Percentiles rank a stretch among this genome's conserved stretches.
Evolutionary conservation across 1,284 basidiomycete genomes (phyloP).

Genomic region (Marasmius sp.): DNA sequence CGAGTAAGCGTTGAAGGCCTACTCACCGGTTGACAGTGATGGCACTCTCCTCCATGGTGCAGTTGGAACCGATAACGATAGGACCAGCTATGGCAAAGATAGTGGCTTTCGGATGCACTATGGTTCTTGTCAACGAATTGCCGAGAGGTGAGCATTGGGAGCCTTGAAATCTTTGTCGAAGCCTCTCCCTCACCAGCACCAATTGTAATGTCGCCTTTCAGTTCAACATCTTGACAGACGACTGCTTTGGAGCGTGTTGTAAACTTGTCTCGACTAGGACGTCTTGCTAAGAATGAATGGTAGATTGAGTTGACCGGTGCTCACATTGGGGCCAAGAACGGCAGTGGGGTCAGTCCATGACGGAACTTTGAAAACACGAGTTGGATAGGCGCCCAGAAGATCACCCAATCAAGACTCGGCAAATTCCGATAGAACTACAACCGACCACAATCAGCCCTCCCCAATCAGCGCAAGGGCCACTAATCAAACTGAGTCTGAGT

Average conservation of each 20-base stretch:
- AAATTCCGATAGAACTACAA: background rate
- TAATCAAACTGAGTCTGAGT: no score
- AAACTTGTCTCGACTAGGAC: slow-evolving; percentile 68
- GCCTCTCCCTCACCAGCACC: slow-evolving; percentile 56
- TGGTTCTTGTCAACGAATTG: slow-evolving; percentile 52
- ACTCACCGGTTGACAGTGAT: slow-evolving; percentile 82
- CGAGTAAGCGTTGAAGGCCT: background rate
- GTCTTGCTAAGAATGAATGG: background rate
- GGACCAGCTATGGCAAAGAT: slow-evolving; percentile 87
- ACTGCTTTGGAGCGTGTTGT: slow-evolving; percentile 81
- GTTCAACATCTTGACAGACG: slow-evolving; percentile 85
- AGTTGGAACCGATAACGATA: slow-evolving; percentile 84
- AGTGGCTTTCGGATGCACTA: slow-evolving; percentile 93
- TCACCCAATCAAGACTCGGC: no score
- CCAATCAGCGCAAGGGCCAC: no score
- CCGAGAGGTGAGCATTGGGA: background rate
- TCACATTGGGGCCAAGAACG: slow-evolving; percentile 31
- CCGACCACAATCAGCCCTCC: no score
- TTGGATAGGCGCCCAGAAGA: background rate
- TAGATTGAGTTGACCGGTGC: slow-evolving; percentile 4
- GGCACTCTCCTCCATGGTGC: slow-evolving; percentile 89
- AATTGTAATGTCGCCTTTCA: slow-evolving; percentile 90
- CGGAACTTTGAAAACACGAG: background rate
- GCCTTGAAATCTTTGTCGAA: background rate
- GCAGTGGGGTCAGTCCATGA: background rate